A percentile compares a stretch with the other conserved stretches of the same genome.
phyloP scores from a whole-genome alignment of 306 rosid species.

The Trifolium pratense region DNA sequence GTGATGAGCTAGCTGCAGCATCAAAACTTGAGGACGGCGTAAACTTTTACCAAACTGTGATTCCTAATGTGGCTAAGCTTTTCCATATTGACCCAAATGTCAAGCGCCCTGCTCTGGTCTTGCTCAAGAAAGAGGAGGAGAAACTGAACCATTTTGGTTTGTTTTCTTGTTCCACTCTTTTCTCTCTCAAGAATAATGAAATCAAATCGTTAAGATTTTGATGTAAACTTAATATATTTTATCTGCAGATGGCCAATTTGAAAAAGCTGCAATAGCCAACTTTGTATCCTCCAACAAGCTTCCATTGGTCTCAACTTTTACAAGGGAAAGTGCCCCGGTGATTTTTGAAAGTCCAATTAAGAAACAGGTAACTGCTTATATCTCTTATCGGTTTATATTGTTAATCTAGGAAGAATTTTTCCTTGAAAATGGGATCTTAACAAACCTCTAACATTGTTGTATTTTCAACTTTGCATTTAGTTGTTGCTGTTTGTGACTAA shows the following conservation, averaged over 20 bases:
- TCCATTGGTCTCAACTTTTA: constrained; percentile 77
- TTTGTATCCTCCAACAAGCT: constrained; percentile 94
- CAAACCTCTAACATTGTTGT: constrained; percentile 37
- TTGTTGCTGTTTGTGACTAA: constrained; percentile 72
- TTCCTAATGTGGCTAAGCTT: constrained; percentile 85
- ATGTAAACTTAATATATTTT: constrained; percentile 32
- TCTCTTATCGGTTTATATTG: constrained; percentile 18
- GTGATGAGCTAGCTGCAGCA: constrained; percentile 89
- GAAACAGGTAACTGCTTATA: constrained; percentile 74
- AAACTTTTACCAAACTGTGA: constrained; percentile 86
- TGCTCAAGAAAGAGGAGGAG: constrained; percentile 90
- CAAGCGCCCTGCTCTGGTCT: constrained; percentile 84
- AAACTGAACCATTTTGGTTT: constrained; percentile 80
- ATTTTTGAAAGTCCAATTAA: constrained; percentile 86
- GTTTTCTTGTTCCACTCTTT: constrained; percentile 40
- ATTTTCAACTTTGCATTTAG: constrained; percentile 52
- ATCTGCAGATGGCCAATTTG: constrained; percentile 77
- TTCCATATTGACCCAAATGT: constrained; percentile 81
- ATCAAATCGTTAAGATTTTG: background rate
- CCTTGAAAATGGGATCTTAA: constrained; percentile 15
- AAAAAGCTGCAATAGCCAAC: constrained; percentile 68
- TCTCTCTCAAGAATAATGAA: background rate
- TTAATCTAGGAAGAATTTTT: constrained; percentile 29
- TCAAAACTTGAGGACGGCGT: constrained; percentile 90
- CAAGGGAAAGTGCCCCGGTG: constrained; percentile 73